These are phyloP conservation scores for Globisporangium mamillatum DNA, from an alignment of 352 stramenopile genomes.

Conservation along the genomic window DNA sequence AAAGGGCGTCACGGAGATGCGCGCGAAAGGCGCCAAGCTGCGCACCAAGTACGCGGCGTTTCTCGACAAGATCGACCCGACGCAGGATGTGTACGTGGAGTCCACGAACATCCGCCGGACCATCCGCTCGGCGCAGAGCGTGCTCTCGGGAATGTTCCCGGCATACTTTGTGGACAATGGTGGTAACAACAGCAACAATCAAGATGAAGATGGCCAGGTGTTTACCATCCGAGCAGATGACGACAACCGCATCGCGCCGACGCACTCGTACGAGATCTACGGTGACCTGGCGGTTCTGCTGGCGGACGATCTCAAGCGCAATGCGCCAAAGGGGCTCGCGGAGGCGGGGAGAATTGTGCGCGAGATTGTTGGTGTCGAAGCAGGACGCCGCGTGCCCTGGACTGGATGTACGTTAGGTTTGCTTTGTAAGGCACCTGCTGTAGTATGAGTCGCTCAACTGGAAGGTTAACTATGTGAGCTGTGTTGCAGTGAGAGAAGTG, in stretches of 20 bases:
- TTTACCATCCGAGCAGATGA: conserved; percentile 52
- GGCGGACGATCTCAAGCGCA: conserved; percentile 45
- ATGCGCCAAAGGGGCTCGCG: conserved; percentile 38
- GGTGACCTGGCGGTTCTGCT: conserved; percentile 43
- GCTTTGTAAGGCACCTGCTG: not conserved
- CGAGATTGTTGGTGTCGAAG: conserved; percentile 35
- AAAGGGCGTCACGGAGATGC: conserved; percentile 68
- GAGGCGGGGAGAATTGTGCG: conserved; percentile 41
- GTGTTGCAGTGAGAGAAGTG: conserved; percentile 61
- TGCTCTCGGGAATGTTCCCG: conserved; percentile 66
- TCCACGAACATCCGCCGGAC: conserved; percentile 80
- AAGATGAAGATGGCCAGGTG: conserved; percentile 11
- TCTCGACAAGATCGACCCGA: conserved; percentile 30
- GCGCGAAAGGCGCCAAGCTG: conserved; percentile 41
- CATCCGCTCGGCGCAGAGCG: conserved; percentile 66
- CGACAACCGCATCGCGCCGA: conserved; percentile 44
- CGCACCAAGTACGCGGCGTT: conserved; percentile 41
- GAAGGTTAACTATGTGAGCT: conserved; percentile 2
- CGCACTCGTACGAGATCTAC: conserved; percentile 71
- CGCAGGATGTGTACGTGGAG: conserved; percentile 54
- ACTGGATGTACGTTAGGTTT: conserved; percentile 46
- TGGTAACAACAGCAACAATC: conserved; percentile 9
- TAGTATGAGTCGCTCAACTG: not conserved
- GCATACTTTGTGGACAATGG: conserved; percentile 29
- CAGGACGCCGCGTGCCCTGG: conserved; percentile 51